phyloP scores from a whole-genome alignment of 768 basidiomycete genomes.

The Tricholoma matsutake region DNA sequence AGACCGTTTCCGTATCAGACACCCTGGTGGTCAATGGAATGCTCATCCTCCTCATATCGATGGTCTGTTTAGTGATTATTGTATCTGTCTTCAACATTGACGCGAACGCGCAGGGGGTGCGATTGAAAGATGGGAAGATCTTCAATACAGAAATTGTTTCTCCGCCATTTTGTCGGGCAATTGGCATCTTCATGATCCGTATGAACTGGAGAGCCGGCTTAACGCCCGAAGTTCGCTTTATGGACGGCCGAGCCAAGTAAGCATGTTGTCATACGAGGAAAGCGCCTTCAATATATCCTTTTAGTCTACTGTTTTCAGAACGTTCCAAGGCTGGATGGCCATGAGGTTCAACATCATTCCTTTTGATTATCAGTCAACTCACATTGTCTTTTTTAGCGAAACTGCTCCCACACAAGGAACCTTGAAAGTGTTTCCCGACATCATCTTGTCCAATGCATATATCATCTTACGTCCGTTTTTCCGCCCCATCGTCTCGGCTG shows the following conservation, averaged over 20 bases:
- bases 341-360: constrained; percentile 44
- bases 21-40: constrained; percentile 58
- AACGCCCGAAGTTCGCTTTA: constrained; percentile 64
- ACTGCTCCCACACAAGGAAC: constrained; percentile 71
- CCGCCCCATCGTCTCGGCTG: constrained; percentile 39
- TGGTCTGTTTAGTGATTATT: constrained; percentile 25
- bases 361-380: neutral
- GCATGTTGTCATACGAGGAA: constrained; percentile 1
- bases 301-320: constrained; percentile 50
- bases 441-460: constrained; percentile 67
- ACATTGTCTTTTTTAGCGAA: constrained; percentile 35
- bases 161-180: constrained; percentile 56
- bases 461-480: constrained; percentile 78
- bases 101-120: constrained; percentile 49
- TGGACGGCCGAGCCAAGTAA: constrained; percentile 49
- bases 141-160: constrained; percentile 55
- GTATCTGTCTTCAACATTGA: neutral
- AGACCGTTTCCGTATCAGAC: constrained; percentile 71
- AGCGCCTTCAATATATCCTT: constrained; percentile 3
- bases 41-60: constrained; percentile 44
- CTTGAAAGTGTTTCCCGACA: constrained; percentile 63
- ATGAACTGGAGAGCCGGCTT: constrained; percentile 56
- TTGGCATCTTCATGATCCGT: constrained; percentile 68
- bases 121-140: constrained; percentile 76
- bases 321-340: constrained; percentile 79